phyloP scores from a whole-genome alignment of 768 basidiomycete genomes.

The Lactarius sanguifluus region DNA sequence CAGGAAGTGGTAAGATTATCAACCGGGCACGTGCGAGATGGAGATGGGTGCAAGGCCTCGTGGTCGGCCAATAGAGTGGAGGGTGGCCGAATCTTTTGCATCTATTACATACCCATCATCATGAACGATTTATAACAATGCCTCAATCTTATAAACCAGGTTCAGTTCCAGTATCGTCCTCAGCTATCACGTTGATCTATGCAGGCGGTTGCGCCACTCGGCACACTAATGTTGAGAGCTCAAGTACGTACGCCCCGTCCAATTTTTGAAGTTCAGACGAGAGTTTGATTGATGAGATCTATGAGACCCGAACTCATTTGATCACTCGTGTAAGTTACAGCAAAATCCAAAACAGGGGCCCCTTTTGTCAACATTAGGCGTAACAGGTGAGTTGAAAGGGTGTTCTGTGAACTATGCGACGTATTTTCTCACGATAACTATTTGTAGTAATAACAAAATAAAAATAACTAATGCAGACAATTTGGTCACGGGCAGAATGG shows the following conservation, averaged over 20 bases:
- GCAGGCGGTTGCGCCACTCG: not conserved
- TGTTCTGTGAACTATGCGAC: too few relatives aligned
- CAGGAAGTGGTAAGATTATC: not conserved
- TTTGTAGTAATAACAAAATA: too few relatives aligned
- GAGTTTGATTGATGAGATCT: not conserved
- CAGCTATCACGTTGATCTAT: not conserved
- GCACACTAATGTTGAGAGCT: not conserved
- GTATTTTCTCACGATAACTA: too few relatives aligned
- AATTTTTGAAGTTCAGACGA: not conserved
- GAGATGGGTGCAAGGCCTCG: slow-evolving; percentile 14
- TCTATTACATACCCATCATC: slow-evolving; percentile 17
- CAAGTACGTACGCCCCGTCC: not conserved
- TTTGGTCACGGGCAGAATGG: too few relatives aligned
- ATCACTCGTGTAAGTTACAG: not conserved
- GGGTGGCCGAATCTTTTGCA: not conserved
- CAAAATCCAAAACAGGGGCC: too few relatives aligned
- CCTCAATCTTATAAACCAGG: slow-evolving; percentile 9
- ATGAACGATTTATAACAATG: slow-evolving; percentile 18
- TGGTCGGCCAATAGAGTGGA: not conserved
- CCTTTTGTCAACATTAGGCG: too few relatives aligned
- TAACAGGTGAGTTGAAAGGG: too few relatives aligned
- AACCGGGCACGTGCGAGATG: slow-evolving; percentile 7
- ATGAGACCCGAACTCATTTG: not conserved
- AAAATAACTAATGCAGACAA: too few relatives aligned
- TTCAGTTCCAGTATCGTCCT: not conserved